phyloP scores from a whole-genome alignment of 257 asterid genomes.

The Eustoma russellianum region DNA sequence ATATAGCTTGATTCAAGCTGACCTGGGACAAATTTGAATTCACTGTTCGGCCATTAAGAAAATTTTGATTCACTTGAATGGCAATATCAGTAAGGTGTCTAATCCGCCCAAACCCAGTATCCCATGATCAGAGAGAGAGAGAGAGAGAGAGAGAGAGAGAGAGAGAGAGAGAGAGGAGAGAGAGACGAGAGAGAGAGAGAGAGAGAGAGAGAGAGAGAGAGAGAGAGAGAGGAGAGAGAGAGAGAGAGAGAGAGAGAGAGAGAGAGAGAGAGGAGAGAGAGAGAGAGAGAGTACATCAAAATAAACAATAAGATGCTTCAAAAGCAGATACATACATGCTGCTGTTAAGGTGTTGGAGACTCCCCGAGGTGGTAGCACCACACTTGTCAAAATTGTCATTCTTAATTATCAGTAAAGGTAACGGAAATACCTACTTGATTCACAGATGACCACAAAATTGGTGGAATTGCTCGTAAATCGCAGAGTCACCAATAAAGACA shows the following conservation, averaged over 20 bases:
- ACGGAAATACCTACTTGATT: conserved; percentile 76
- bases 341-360: conserved; percentile 39
- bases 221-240: too few relatives aligned
- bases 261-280: too few relatives aligned
- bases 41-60: conserved; percentile 56
- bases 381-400: conserved; percentile 36
- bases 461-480: conserved; percentile 80
- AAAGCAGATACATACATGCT: conserved; percentile 48
- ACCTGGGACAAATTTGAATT: conserved; percentile 82
- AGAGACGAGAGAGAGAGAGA: too few relatives aligned
- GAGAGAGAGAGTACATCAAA: conserved; percentile 18
- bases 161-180: too few relatives aligned
- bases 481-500: conserved; percentile 47
- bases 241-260: too few relatives aligned
- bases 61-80: conserved; percentile 40
- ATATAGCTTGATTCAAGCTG: conserved; percentile 49
- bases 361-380: conserved; percentile 46
- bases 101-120: conserved; percentile 49
- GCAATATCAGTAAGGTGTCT: conserved; percentile 49
- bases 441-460: conserved; percentile 66
- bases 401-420: conserved; percentile 41
- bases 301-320: conserved; percentile 22
- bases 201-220: too few relatives aligned
- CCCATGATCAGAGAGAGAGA: conserved; percentile 29
- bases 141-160: too few relatives aligned